Conservation (phyloP, 768 basidiomycete genomes). For the Tulasnella sp. region DNA sequence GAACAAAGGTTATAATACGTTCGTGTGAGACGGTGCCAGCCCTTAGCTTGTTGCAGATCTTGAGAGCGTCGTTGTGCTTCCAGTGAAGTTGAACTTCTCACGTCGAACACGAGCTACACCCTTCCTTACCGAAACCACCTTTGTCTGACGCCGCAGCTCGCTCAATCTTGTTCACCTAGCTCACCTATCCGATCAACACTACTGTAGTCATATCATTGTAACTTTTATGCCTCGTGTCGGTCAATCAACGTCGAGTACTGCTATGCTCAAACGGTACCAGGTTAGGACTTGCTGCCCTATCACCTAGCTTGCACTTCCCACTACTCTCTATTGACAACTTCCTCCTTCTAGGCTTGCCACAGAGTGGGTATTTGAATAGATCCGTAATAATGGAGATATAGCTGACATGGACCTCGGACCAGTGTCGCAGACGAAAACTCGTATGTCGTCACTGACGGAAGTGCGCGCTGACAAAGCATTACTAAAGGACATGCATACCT, state of each 20-base stretch:
- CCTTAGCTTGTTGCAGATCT: no score
- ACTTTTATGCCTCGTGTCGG: neutral
- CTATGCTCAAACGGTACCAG: neutral
- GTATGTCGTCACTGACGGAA: neutral
- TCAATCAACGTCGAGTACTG: neutral
- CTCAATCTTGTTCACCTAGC: neutral
- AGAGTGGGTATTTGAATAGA: neutral
- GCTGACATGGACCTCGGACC: neutral
- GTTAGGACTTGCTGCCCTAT: neutral
- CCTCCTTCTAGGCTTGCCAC: slow-evolving; percentile 1
- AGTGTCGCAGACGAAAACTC: neutral
- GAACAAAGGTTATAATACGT: no score
- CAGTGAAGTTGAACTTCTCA: neutral
- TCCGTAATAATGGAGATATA: neutral
- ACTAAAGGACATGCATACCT: neutral
- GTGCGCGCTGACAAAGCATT: neutral
- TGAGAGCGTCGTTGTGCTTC: no score
- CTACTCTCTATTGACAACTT: neutral
- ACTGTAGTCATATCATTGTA: neutral
- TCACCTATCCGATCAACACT: neutral
- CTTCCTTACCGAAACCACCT: neutral
- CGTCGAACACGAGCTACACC: neutral
- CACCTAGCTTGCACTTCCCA: neutral
- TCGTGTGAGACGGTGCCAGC: no score
- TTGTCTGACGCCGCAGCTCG: neutral